Percentiles rank a stretch among this genome's conserved stretches.
Conservation (phyloP, 345 rosid genomes). For the Physaria fendleri region DNA sequence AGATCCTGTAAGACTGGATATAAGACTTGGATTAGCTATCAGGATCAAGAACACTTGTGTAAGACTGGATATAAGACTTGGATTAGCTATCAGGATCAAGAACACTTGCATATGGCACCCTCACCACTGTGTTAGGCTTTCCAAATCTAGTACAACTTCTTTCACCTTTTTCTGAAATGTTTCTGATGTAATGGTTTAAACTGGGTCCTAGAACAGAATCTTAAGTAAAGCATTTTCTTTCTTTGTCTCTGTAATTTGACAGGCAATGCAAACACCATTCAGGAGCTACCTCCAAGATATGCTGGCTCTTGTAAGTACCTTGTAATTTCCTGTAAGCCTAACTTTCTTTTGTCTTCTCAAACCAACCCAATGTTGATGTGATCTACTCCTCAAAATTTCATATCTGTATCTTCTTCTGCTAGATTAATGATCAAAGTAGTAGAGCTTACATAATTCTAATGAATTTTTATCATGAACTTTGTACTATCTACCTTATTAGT, state of each 20-base stretch:
- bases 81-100: neutral
- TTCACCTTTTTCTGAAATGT: neutral
- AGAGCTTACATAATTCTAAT: neutral
- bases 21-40: neutral
- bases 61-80: neutral
- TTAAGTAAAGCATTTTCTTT: neutral
- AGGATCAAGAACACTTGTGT: neutral
- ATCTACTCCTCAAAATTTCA: too few species aligned
- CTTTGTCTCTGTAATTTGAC: neutral
- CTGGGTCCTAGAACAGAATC: neutral
- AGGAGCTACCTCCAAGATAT: slow-evolving; percentile 79
- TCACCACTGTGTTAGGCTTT: neutral
- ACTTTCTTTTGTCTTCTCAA: slow-evolving; percentile 55
- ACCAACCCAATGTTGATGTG: too few species aligned
- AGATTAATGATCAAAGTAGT: neutral
- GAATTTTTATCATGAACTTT: neutral
- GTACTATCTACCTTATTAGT: neutral
- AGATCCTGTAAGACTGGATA: neutral
- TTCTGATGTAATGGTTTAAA: neutral
- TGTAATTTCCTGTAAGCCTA: neutral
- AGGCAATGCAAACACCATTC: slow-evolving; percentile 84
- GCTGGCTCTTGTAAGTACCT: slow-evolving; percentile 68
- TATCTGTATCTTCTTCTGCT: too few species aligned
- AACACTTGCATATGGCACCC: neutral
- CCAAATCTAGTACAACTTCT: neutral